These are phyloP conservation scores for Pichia paraexigua DNA, from an alignment of 805 yeast species.

Conservation along the genomic window DNA sequence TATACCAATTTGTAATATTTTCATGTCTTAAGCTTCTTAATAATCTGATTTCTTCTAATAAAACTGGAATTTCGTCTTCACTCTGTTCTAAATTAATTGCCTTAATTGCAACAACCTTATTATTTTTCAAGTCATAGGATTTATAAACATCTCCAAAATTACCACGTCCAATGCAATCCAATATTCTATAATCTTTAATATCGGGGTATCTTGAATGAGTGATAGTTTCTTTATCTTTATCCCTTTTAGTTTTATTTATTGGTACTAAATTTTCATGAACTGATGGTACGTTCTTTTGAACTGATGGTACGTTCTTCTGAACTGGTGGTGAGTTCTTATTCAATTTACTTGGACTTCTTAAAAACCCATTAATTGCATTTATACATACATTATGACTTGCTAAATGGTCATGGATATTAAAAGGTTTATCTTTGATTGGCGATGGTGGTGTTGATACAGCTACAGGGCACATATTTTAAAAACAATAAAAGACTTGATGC, in stretches of 20 bases:
- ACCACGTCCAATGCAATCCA: conserved; percentile 70
- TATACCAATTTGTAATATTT: conserved; percentile 57
- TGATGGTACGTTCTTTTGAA: too few relatives aligned
- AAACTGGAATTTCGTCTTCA: conserved; percentile 62
- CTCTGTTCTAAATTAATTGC: conserved; percentile 73
- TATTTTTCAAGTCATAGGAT: conserved; percentile 34
- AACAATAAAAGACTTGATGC: neutral
- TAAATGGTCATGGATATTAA: neutral
- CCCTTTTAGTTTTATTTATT: neutral
- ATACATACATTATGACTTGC: neutral
- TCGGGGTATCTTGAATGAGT: neutral
- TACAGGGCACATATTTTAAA: neutral
- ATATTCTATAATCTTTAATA: conserved; percentile 20
- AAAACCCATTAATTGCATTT: neutral
- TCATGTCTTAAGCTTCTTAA: conserved; percentile 59
- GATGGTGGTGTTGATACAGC: neutral
- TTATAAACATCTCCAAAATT: conserved; percentile 82
- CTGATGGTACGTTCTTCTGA: too few relatives aligned
- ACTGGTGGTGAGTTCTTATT: neutral
- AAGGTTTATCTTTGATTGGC: neutral
- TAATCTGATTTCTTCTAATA: conserved; percentile 73
- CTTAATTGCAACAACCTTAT: conserved; percentile 69
- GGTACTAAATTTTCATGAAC: too few relatives aligned
- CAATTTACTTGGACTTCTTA: neutral
- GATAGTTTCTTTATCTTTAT: neutral